Evolutionary conservation across 2,329 filamentous ascomycete species (phyloP).

Genomic region (Paramyrothecium roridum): DNA sequence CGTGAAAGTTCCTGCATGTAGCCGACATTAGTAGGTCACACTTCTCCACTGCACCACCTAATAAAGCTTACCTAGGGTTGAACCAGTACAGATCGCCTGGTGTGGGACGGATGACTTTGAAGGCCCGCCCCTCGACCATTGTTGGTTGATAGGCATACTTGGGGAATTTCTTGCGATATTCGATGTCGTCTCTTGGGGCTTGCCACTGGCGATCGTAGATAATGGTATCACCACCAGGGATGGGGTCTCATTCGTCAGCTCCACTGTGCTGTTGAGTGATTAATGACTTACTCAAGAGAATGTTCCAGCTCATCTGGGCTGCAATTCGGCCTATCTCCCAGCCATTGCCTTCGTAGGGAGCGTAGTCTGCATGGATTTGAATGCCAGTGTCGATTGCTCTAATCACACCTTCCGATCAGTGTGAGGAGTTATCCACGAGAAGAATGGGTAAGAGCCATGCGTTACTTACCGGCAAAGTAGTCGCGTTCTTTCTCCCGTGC

Average conservation of each 20-base stretch:
- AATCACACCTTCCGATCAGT: too few species aligned
- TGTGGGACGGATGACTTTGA: not conserved
- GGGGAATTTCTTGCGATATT: not conserved
- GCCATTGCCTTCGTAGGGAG: not conserved
- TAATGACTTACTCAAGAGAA: not conserved
- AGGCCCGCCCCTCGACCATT: not conserved
- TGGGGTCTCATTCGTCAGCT: too few species aligned
- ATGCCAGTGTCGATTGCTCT: not conserved
- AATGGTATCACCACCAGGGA: not conserved
- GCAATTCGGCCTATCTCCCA: not conserved
- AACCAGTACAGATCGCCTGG: not conserved
- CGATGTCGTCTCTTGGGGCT: not conserved
- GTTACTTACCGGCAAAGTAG: not conserved
- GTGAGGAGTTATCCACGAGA: too few species aligned
- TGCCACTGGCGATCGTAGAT: not conserved
- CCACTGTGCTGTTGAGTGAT: too few species aligned
- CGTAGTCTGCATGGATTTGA: not conserved
- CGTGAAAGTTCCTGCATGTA: not conserved
- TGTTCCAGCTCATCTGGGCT: not conserved
- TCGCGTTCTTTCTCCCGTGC: not conserved
- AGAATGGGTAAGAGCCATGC: too few species aligned
- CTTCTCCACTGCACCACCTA: too few species aligned
- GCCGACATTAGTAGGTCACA: too few species aligned
- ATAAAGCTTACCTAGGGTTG: not conserved
- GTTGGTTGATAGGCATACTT: not conserved